Evolutionary conservation across 495 filamentous ascomycete species (phyloP), one percentile per base, ranked within the genome.

Genomic region (Podospora fimiseda): DNA sequence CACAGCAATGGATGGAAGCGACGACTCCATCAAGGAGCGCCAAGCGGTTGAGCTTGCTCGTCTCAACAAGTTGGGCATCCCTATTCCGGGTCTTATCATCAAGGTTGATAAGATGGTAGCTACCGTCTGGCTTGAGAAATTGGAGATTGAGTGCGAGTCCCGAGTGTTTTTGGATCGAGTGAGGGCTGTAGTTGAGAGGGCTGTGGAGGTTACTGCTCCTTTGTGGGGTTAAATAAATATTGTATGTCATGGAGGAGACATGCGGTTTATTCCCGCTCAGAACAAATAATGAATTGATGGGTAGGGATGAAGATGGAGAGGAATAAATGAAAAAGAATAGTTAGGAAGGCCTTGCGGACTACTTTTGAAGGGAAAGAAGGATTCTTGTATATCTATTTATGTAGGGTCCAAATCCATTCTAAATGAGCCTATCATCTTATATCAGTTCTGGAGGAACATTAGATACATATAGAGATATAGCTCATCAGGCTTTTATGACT

Each of bases 101-200:
- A 81, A 76, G 63, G 85, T 97, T 3, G 93, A 96, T 62, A 91
- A 88, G 68, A 83, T 90, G 66, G 78, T 87, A 52, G 93, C 91
- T 4, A 84, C 77, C 41, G 86, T 98, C 6, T 96, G 89, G 90
- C 76, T 98, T 24, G 92, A 97, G 75, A 80, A 83, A 43, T 65
- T 97, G 43, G 88, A 92, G 59, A 88, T 98, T 0, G 94, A 97
- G 67, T 91, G 90, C 66, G 71, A 68, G 22, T 87, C 85, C 56
- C 71, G 79, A 57, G 80, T 88, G 43, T 74, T 94, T 63, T 78
- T 78, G 51, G 88, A 94, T 63, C 72, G 93, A 43, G 86, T 98
- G 6, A 80, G 85, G 57, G 88, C 88, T 2, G 89, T 97, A 16
- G 87, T 96, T 22, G 93, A 97, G 66, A 73, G 93, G 57, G 90